phyloP scores from a whole-genome alignment of 1,284 basidiomycete genomes.

The Somion occarium region DNA sequence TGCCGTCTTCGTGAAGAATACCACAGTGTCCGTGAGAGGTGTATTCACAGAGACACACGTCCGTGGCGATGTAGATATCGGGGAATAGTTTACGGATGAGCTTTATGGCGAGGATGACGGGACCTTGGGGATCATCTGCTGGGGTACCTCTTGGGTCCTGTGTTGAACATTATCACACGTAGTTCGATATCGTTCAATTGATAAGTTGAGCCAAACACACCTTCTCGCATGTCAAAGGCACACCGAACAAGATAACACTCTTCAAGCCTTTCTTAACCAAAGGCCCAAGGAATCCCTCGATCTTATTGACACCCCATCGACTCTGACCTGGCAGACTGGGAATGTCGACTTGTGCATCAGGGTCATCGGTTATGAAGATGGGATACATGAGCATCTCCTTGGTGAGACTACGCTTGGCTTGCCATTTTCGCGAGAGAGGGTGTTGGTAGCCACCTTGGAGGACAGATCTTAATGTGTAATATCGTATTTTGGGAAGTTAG shows the following conservation, averaged over 20 bases:
- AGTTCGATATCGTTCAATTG: neutral
- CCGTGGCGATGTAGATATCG: constrained; percentile 81
- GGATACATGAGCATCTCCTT: constrained; percentile 98
- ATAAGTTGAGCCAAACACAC: constrained; percentile 37
- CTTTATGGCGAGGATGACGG: constrained; percentile 89
- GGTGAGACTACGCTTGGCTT: constrained; percentile 68
- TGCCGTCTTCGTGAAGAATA: constrained; percentile 67
- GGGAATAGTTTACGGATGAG: constrained; percentile 80
- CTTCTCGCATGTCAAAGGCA: constrained; percentile 83
- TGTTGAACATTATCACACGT: neutral
- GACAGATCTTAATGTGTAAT: constrained; percentile 49
- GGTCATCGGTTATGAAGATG: constrained; percentile 93
- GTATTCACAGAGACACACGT: constrained; percentile 99
- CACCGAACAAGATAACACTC: constrained; percentile 96
- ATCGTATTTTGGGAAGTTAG: neutral
- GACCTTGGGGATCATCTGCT: constrained; percentile 88
- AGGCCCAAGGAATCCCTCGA: constrained; percentile 86
- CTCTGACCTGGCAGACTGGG: constrained; percentile 80
- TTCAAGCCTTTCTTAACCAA: constrained; percentile 86
- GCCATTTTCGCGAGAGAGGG: constrained; percentile 83
- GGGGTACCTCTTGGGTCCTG: constrained; percentile 83
- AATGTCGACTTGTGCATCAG: constrained; percentile 77
- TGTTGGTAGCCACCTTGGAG: constrained; percentile 93
- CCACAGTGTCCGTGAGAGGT: constrained; percentile 99
- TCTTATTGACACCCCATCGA: constrained; percentile 90